These are phyloP conservation scores for Solanum ossicruentum DNA, from an alignment of 257 asterid genomes.

Conservation along the genomic window DNA sequence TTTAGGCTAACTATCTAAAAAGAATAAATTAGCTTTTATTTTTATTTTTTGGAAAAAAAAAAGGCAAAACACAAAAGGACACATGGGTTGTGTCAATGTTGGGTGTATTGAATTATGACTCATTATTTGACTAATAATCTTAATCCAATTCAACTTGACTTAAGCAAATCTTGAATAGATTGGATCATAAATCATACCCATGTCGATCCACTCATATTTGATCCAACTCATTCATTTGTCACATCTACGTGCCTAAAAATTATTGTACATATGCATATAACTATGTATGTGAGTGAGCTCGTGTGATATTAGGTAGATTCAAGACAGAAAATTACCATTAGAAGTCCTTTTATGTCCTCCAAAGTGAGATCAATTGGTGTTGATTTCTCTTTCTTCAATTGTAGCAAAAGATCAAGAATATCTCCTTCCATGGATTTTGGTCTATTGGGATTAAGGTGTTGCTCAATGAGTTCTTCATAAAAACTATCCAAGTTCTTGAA, in stretches of 20 bases:
- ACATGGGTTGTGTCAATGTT: background rate
- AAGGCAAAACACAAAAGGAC: background rate
- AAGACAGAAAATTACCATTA: no score
- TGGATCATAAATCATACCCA: no score
- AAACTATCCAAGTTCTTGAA: background rate
- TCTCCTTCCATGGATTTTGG: no score
- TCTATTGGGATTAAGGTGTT: no score
- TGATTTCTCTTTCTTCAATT: no score
- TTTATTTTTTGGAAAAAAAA: background rate
- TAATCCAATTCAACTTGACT: background rate
- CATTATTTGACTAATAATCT: background rate
- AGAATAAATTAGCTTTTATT: background rate
- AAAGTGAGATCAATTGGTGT: no score
- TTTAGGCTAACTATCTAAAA: background rate
- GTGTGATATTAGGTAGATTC: no score
- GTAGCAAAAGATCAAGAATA: no score
- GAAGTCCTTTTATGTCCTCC: no score
- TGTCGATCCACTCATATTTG: background rate
- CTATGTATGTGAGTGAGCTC: no score
- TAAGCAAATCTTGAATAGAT: background rate
- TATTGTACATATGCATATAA: no score
- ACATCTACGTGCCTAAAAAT: background rate
- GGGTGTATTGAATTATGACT: background rate
- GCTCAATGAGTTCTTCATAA: slow-evolving; percentile 12
- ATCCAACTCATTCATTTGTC: no score